Base-by-base conservation (phyloP, 225 moss, liverwort and hornwort genomes). In the Takakia lepidozioides region DNA sequence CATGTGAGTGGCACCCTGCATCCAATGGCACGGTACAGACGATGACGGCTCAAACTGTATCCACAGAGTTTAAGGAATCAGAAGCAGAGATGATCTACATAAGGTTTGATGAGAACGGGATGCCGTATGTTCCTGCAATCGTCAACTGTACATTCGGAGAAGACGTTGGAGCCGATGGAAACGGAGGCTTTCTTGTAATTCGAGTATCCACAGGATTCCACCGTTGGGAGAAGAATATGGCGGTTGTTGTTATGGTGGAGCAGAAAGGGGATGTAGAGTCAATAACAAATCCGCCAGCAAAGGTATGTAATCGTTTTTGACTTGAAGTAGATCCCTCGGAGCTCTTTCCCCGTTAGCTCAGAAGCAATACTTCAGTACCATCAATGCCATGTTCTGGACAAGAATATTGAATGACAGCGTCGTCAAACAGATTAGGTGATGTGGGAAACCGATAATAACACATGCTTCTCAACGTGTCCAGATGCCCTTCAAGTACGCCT, bases 401-500 rank as follows among this genome's bases (percentile, higher is more conserved):
- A n/a, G n/a, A n/a, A n/a, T n/a, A n/a, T n/a, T n/a, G n/a, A n/a
- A n/a, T n/a, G n/a, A n/a, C n/a, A n/a, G n/a, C n/a, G n/a, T n/a
- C n/a, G n/a, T n/a, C n/a, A n/a, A n/a, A n/a, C n/a, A n/a, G n/a
- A n/a, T n/a, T n/a, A n/a, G n/a, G n/a, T n/a, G n/a, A n/a, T n/a
- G n/a, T n/a, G n/a, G n/a, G n/a, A n/a, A n/a, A n/a, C n/a, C n/a
- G n/a, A n/a, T n/a, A n/a, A n/a, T n/a, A n/a, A n/a, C n/a, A n/a
- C n/a, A n/a, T n/a, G n/a, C n/a, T n/a, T n/a, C n/a, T n/a, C n/a
- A n/a, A n/a, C n/a, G n/a, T n/a, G n/a, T n/a, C n/a, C 64, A 70
- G 71, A 76, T 63, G 51, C 66, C 72, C 10, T 69, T 64, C 55
- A 80, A 76, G 51, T 84, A 73, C 42, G 76, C 80, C 1, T 84